A percentile compares a stretch with the other conserved stretches of the same genome.
These are phyloP conservation scores for Penicillium verhagenii DNA, from an alignment of 495 filamentous ascomycete species.

Conservation along the genomic window DNA sequence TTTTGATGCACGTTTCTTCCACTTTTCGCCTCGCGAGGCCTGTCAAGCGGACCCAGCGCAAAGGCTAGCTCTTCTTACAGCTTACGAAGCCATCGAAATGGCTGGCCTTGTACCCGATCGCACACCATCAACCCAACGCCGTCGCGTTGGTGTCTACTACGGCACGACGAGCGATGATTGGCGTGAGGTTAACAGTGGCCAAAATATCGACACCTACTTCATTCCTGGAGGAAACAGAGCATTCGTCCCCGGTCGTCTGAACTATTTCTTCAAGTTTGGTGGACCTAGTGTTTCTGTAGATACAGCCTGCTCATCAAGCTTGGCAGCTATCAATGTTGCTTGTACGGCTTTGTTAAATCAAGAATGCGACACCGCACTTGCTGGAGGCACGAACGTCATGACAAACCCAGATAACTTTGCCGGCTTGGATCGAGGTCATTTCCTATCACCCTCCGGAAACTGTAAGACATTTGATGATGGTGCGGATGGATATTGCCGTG, in stretches of 20 bases:
- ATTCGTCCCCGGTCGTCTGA: conserved; percentile 79
- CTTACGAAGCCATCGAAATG: conserved; percentile 85
- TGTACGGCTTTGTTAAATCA: conserved; percentile 71
- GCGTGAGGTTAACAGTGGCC: conserved; percentile 76
- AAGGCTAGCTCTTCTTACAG: conserved; percentile 71
- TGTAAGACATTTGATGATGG: conserved; percentile 74
- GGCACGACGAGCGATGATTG: conserved; percentile 86
- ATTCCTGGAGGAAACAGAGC: conserved; percentile 82
- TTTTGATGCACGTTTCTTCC: conserved; percentile 86
- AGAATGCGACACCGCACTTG: conserved; percentile 76
- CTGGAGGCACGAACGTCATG: conserved; percentile 73
- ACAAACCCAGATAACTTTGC: conserved; percentile 79
- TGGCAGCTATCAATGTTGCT: conserved; percentile 75
- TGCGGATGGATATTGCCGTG: conserved; percentile 75
- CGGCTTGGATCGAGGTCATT: conserved; percentile 73
- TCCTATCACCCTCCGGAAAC: conserved; percentile 69
- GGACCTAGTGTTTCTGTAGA: conserved; percentile 79
- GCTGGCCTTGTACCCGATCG: conserved; percentile 78
- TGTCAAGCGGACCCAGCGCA: conserved; percentile 83
- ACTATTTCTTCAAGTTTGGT: conserved; percentile 76
- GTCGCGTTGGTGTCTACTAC: conserved; percentile 82
- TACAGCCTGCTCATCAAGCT: conserved; percentile 80
- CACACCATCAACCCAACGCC: conserved; percentile 71
- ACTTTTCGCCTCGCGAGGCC: conserved; percentile 87
- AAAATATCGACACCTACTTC: conserved; percentile 86